Evolutionary conservation across 2,329 filamentous ascomycete genomes (phyloP).

Genomic region (Phaeoacremonium minimum): DNA sequence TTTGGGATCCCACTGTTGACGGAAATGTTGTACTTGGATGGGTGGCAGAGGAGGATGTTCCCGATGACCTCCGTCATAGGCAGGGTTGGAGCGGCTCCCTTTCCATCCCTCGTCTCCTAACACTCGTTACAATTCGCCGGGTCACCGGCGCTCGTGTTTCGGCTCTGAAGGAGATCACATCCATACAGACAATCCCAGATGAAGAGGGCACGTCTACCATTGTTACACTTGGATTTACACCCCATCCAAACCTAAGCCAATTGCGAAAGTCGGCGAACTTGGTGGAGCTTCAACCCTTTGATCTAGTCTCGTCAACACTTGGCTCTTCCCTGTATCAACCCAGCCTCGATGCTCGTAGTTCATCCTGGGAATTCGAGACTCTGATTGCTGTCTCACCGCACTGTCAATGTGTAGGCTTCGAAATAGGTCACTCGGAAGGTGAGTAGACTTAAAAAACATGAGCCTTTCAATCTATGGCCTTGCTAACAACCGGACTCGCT

Average conservation of each 20-base stretch:
- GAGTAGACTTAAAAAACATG: too few species aligned
- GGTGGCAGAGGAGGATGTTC: constrained; percentile 45
- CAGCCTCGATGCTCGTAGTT: too few species aligned
- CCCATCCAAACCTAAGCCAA: constrained; percentile 12
- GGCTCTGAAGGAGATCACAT: constrained; percentile 31
- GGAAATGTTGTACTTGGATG: constrained; percentile 41
- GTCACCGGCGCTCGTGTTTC: constrained; percentile 30
- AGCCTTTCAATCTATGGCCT: too few species aligned
- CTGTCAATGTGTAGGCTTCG: too few species aligned
- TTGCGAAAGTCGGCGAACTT: too few species aligned
- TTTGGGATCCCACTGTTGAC: constrained; percentile 35
- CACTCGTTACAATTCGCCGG: constrained; percentile 28
- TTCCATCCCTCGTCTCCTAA: constrained; percentile 37
- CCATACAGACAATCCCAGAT: constrained; percentile 21
- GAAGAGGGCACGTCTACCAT: constrained; percentile 23
- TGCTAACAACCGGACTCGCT: too few species aligned
- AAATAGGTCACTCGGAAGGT: too few species aligned
- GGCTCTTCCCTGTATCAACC: too few species aligned
- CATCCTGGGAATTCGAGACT: too few species aligned
- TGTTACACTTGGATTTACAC: constrained; percentile 36
- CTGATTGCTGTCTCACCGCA: too few species aligned
- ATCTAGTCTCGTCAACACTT: too few species aligned
- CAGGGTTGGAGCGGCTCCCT: constrained; percentile 46
- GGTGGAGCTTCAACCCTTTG: too few species aligned
- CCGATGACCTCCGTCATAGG: constrained; percentile 30